These are phyloP conservation scores for Zelonia costaricensis DNA, from an alignment of 208 protist species.

Conservation along the genomic window DNA sequence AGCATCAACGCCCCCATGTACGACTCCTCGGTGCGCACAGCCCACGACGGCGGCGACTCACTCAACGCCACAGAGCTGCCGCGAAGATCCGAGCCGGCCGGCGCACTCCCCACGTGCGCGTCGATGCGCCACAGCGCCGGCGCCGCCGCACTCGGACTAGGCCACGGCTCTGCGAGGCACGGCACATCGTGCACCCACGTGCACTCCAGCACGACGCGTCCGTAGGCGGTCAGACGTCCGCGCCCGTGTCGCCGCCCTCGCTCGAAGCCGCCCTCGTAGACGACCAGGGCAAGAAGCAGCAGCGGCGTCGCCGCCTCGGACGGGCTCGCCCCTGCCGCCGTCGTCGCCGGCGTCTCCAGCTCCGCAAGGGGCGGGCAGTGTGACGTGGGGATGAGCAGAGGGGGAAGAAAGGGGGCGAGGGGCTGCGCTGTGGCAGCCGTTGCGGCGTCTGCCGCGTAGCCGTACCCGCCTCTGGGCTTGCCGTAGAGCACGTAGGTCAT, in stretches of 20 bases:
- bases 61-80: too few relatives aligned
- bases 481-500: constrained; percentile 35
- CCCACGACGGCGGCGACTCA: too few relatives aligned
- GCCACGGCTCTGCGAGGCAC: constrained; percentile 18
- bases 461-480: constrained; percentile 17
- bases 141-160: background rate
- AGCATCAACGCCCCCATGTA: constrained; percentile 36
- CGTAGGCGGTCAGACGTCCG: constrained; percentile 48
- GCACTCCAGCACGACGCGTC: constrained; percentile 51
- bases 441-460: background rate
- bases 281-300: constrained; percentile 24
- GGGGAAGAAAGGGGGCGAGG: constrained; percentile 12
- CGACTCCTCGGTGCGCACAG: constrained; percentile 1
- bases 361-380: constrained; percentile 16
- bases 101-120: constrained; percentile 9
- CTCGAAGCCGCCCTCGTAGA: constrained; percentile 52
- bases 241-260: constrained; percentile 41
- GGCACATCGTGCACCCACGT: constrained; percentile 53
- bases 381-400: constrained; percentile 14
- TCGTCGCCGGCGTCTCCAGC: background rate
- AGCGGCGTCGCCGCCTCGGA: background rate
- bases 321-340: background rate
- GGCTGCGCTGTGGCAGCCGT: too few relatives aligned
- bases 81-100: too few relatives aligned
- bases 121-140: constrained; percentile 20